phyloP scores from a whole-genome alignment of 2,329 filamentous ascomycete species.

The Nigrospora oryzae region DNA sequence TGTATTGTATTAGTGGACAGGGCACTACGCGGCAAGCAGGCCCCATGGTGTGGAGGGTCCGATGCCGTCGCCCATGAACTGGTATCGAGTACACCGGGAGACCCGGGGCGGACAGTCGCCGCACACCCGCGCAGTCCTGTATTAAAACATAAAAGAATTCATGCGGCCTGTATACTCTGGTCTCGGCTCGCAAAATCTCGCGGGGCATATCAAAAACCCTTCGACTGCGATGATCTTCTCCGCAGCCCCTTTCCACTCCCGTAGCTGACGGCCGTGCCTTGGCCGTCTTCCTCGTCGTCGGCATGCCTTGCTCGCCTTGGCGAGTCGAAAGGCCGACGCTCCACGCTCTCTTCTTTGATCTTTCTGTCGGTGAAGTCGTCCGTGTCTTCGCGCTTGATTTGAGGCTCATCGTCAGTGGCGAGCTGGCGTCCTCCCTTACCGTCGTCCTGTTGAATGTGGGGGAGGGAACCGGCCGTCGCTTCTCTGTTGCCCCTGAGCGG shows the following conservation, averaged over 20 bases:
- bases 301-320: background rate
- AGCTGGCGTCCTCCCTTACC: background rate
- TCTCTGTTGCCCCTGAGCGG: background rate
- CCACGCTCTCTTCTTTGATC: constrained; percentile 5
- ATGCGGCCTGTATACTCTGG: no score
- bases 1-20: no score
- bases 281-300: background rate
- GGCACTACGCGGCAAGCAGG: no score
- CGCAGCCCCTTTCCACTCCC: background rate
- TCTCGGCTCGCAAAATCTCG: no score
- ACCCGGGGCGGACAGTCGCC: no score
- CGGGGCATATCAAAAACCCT: no score
- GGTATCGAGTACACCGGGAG: no score
- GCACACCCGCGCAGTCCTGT: no score
- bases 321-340: background rate
- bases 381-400: background rate
- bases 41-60: no score
- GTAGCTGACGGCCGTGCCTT: background rate
- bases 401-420: background rate
- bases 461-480: background rate
- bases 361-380: background rate
- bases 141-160: no score
- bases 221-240: no score
- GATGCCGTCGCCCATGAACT: no score
- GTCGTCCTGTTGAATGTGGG: background rate